Evolutionary conservation across 2,329 filamentous ascomycete species (phyloP).

Genomic region (Alternaria longipes): DNA sequence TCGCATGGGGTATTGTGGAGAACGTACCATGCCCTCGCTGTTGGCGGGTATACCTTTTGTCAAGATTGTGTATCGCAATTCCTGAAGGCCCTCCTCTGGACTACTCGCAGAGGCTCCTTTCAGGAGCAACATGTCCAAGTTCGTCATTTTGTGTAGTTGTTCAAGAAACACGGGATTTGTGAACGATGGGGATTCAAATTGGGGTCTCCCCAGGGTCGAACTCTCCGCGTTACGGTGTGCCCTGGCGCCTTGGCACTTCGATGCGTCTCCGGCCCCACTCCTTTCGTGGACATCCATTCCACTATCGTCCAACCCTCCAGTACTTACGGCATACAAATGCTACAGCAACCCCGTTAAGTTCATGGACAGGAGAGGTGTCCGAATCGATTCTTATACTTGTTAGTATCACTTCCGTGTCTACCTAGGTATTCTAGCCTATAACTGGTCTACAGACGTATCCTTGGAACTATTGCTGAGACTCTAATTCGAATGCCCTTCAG

Average conservation of each 20-base stretch:
- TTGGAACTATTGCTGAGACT: too few species aligned
- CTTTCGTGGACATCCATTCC: neutral
- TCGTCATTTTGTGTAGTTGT: constrained; percentile 42
- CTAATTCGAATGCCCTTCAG: too few species aligned
- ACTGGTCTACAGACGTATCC: neutral
- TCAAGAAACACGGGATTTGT: constrained; percentile 17
- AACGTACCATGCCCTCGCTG: constrained; percentile 78
- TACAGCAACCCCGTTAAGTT: neutral
- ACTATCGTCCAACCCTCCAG: neutral
- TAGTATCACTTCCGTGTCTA: neutral
- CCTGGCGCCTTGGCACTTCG: constrained; percentile 10
- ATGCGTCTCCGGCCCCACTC: neutral
- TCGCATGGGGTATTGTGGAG: constrained; percentile 10
- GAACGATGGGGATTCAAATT: constrained; percentile 11
- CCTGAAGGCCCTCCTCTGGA: constrained; percentile 71
- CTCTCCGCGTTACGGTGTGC: constrained; percentile 4
- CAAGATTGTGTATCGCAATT: constrained; percentile 76
- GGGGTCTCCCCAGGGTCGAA: neutral
- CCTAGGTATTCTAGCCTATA: neutral
- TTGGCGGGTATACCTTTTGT: constrained; percentile 80
- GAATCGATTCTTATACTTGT: neutral
- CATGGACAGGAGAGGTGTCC: neutral
- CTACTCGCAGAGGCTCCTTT: constrained; percentile 81
- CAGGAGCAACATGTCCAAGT: constrained; percentile 77
- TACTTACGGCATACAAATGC: neutral